phyloP scores from a whole-genome alignment of 1,284 basidiomycete genomes.

The Ustilago xerochloae region DNA sequence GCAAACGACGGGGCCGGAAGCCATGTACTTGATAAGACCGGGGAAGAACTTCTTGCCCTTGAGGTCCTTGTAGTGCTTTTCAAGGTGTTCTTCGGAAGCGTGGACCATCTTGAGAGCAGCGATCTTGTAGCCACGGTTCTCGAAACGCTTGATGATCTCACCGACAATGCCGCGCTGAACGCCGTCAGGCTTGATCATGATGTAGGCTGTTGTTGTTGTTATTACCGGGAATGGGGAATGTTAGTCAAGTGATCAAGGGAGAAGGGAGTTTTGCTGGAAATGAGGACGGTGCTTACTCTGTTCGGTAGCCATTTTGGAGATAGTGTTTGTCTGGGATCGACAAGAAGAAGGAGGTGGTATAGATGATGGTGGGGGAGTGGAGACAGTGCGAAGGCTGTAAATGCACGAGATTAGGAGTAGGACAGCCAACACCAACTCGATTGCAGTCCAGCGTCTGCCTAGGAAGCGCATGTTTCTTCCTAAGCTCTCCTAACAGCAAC shows the following conservation, averaged over 20 bases:
- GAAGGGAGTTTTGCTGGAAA: not conserved
- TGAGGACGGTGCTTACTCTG: constrained; percentile 50
- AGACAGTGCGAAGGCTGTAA: constrained; percentile 5
- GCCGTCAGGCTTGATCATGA: constrained; percentile 68
- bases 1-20: constrained; percentile 91
- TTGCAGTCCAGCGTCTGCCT: constrained; percentile 1
- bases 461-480: constrained; percentile 6
- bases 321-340: constrained; percentile 5
- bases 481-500: too few species aligned
- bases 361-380: constrained; percentile 4
- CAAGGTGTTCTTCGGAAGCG: constrained; percentile 65
- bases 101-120: constrained; percentile 66
- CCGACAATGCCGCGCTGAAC: constrained; percentile 65
- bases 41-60: constrained; percentile 69
- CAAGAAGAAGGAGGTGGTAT: constrained; percentile 10
- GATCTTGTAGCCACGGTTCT: constrained; percentile 65
- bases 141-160: constrained; percentile 67
- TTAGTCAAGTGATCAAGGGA: not conserved
- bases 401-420: constrained; percentile 20
- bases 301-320: constrained; percentile 63
- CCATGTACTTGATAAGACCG: constrained; percentile 73
- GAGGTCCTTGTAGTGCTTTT: constrained; percentile 68
- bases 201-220: constrained; percentile 45
- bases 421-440: constrained; percentile 17
- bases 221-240: not conserved